phyloP scores from a whole-genome alignment of 345 rosid genomes.

The Dovyalis caffra region DNA sequence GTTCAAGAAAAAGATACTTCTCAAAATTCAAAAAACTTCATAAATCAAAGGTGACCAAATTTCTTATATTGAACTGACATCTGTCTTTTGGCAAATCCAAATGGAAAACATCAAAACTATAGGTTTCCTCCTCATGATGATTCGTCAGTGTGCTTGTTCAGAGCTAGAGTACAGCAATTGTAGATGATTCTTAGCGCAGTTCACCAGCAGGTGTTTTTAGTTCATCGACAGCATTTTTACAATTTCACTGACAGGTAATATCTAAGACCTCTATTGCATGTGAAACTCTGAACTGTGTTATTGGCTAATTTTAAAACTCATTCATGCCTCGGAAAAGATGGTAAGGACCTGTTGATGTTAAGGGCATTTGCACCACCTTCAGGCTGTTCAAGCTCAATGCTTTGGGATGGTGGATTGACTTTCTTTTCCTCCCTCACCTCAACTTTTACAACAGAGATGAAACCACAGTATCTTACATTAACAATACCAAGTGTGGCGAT shows the following conservation, averaged over 20 bases:
- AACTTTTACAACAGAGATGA: constrained; percentile 74
- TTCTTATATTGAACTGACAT: background rate
- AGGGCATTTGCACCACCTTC: constrained; percentile 99
- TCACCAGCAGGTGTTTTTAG: background rate
- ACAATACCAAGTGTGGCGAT: constrained; percentile 72
- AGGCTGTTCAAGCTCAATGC: constrained; percentile 81
- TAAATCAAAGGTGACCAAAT: background rate
- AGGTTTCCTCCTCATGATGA: background rate
- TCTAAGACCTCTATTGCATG: background rate
- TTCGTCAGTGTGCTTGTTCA: background rate
- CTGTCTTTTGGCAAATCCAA: background rate
- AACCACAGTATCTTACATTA: constrained; percentile 84
- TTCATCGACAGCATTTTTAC: background rate
- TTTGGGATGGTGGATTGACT: constrained; percentile 47
- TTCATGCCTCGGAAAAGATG: background rate
- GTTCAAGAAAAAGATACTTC: constrained; percentile 1
- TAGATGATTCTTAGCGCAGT: background rate
- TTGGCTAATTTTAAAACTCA: background rate
- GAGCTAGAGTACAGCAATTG: constrained; percentile 4
- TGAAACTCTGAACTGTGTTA: background rate
- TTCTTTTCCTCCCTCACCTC: constrained; percentile 50
- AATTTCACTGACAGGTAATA: background rate
- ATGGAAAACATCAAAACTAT: constrained; percentile 3
- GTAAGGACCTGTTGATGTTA: constrained; percentile 76
- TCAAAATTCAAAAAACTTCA: background rate